Evolutionary conservation across 306 rosid species (phyloP), one percentile per base, ranked within the genome.

Genomic region (Inga oerstediana): DNA sequence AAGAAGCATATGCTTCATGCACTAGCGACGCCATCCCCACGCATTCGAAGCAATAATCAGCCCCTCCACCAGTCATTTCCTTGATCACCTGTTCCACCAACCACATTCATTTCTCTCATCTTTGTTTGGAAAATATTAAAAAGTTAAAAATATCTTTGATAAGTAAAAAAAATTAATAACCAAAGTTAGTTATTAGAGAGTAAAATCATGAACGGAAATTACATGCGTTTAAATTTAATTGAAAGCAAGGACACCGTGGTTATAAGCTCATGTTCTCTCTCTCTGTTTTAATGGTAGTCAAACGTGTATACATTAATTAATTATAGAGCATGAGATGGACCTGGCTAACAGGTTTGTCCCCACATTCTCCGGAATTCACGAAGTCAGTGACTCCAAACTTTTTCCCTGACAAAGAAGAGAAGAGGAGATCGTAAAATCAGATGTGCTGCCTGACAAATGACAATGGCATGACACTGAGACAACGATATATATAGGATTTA

Each of bases 21-120:
- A 95, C 92, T 88, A 93, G 85, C 37, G 93, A 88, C 71, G 94
- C 85, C 80, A 73, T 74, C 67, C 99, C 98, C 76, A 92, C 97
- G 75, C 94, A 93, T 87, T 95, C 98, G 44, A 91, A 93, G 85
- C 99, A 95, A 85, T 86, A 91, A 88, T 93, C 98, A 35, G 96
- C 94, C 39, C 96, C 99, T 7, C 90, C 97, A 19, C 62, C 90
- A 71, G 94, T 93, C 83, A 91, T 90, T 74, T 92, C 93, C n/a
- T 7, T 83, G 73, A 93, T 87, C 51, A 84, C 72, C 98, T 92
- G 88, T 37, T 64, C 73, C 22, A 80, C 77, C 67, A 48, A 14
- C 48, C 52, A 45, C 48, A 5, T 39, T 39, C 43, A 39, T 39
- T 6, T 39, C 43, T 39, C 43, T 39, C 8, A 39, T 37, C 43